Percentiles rank a stretch among this genome's conserved stretches.
Evolutionary conservation across 2,329 filamentous ascomycete genomes (phyloP).

Genomic region (Rutstroemia sp.): DNA sequence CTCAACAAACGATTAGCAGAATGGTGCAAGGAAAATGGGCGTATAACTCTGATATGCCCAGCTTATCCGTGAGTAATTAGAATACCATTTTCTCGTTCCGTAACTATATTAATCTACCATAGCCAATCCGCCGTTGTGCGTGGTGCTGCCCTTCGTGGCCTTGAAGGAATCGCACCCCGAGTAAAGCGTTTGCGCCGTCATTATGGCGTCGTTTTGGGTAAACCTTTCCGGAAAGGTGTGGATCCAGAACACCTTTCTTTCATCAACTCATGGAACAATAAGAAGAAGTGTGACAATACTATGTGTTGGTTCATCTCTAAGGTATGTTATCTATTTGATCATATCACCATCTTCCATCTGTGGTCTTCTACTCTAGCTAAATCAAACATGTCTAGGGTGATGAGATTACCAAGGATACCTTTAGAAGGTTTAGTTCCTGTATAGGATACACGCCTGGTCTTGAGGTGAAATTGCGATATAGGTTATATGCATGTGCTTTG

Average conservation of each 20-base stretch:
- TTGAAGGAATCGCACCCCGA: constrained; percentile 12
- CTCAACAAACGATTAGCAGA: constrained; percentile 13
- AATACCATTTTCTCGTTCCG: neutral
- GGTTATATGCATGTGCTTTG: constrained; percentile 6
- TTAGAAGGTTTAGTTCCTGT: neutral
- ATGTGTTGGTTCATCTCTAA: constrained; percentile 14
- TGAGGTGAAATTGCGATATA: neutral
- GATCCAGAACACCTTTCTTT: constrained; percentile 4
- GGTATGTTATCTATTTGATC: neutral
- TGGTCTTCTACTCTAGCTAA: neutral
- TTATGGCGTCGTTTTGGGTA: neutral
- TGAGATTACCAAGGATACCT: constrained; percentile 6
- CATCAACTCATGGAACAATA: neutral
- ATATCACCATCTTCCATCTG: neutral
- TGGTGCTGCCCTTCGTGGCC: constrained; percentile 16
- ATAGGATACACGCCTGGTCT: neutral
- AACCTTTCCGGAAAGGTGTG: constrained; percentile 7
- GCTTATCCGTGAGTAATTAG: constrained; percentile 12
- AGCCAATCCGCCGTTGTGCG: constrained; percentile 19
- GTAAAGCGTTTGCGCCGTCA: constrained; percentile 10
- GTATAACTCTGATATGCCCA: constrained; percentile 17
- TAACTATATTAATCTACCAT: neutral
- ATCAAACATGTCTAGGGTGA: constrained; percentile 1
- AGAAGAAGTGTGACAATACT: neutral
- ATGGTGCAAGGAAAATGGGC: constrained; percentile 17